Conservation (phyloP, 139 green algal genomes). For the Asterochloris erici region DNA sequence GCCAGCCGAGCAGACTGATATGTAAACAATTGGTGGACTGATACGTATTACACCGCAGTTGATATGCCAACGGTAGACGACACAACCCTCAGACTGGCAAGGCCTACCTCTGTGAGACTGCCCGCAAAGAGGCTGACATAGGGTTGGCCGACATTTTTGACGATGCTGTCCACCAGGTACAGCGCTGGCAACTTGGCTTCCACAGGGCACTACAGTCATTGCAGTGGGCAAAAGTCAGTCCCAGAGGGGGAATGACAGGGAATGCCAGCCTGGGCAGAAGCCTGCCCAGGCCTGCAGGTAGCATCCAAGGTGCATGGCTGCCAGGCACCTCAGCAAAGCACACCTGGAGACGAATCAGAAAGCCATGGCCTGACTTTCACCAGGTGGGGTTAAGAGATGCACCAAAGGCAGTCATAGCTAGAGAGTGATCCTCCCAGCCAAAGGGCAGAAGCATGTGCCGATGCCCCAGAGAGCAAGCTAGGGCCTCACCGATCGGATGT, state of each 20-base stretch:
- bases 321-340: not conserved
- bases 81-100: not conserved
- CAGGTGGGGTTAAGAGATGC: not conserved
- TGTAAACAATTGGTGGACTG: too few relatives aligned
- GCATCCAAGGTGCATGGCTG: too few relatives aligned
- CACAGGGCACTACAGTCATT: slow-evolving; percentile 16
- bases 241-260: too few relatives aligned
- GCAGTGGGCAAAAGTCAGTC: not conserved
- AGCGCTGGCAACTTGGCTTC: slow-evolving; percentile 64
- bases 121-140: slow-evolving; percentile 52
- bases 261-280: too few relatives aligned
- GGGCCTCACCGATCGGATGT: slow-evolving; percentile 1
- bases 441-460: not conserved
- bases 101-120: slow-evolving; percentile 35
- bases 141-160: slow-evolving; percentile 65
- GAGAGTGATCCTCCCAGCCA: not conserved
- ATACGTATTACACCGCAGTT: too few relatives aligned
- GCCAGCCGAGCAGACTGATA: too few relatives aligned
- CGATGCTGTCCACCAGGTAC: slow-evolving; percentile 79
- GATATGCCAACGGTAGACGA: too few relatives aligned
- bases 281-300: too few relatives aligned
- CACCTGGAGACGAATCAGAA: not conserved
- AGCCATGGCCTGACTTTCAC: not conserved
- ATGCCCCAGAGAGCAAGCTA: too few relatives aligned
- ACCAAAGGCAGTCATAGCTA: not conserved